Evolutionary conservation across 1,284 basidiomycete genomes (phyloP), one percentile per base, ranked within the genome.

Genomic region (Somion occarium): DNA sequence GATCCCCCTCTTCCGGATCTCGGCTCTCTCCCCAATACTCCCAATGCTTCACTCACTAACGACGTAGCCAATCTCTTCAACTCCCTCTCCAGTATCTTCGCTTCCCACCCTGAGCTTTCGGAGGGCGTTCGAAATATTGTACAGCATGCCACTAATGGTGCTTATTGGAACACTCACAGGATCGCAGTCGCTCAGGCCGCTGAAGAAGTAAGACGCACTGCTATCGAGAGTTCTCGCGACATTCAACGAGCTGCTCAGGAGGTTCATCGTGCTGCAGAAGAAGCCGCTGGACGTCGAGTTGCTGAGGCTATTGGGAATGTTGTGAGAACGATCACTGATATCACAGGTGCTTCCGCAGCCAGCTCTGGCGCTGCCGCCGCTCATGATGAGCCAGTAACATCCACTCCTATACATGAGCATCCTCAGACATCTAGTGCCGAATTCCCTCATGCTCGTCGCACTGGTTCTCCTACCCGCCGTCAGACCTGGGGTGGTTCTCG

Each of bases 31-130:
- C 5, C 57, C 64, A 15, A 34, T 19, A 53, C 59, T 12, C 50
- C 63, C 9, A 63, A 72, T 50, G 64, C 76, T 15, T 80, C 80
- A 11, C 73, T 90, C 48, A 73, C 79, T 2, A 70, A 76, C 52
- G 88, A 90, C 56, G 63, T 89, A 39, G 82, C 85, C 1, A 63
- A 73, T 1, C 69, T 90, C 25, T 66, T 90, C 51, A 73, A 72
- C 43, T 73, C 73, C 2, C 62, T 88, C 48, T 77, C 74, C 30
- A 68, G 62, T 19, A 72, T 81, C 22, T 66, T 89, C 44, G 67
- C 76, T 0, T 65, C 76, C 5, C 85, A 89, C 59, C 88, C 88
- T 2, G 86, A 90, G 57, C 65, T 90, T 11, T 78, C 82, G 1
- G 82, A 85, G 53, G 76, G 75, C 37, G 61, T 90, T 49, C 80